Evolutionary conservation across 371 early-diverging fungal species (phyloP).

Genomic region (Mortierella sp.): DNA sequence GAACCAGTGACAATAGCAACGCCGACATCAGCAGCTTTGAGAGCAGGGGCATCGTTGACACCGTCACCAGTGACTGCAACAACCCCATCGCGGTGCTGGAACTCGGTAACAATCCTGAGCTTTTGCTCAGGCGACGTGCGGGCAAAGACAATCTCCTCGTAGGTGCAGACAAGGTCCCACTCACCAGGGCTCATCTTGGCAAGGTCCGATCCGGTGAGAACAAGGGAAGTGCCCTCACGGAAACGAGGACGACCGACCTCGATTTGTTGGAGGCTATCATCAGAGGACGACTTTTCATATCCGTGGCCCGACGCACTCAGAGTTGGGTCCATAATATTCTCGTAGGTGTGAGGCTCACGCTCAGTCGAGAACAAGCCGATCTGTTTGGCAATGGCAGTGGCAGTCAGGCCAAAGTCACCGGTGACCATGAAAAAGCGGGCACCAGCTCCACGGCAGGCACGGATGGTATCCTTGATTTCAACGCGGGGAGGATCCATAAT

Average conservation of each 20-base stretch:
- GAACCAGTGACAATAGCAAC: slow-evolving; percentile 83
- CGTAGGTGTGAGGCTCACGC: slow-evolving; percentile 59
- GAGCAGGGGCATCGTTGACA: slow-evolving; percentile 93
- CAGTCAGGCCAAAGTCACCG: slow-evolving; percentile 80
- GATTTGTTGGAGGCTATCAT: background rate
- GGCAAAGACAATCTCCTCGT: slow-evolving; percentile 86
- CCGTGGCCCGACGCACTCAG: background rate
- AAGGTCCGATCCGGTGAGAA: slow-evolving; percentile 70
- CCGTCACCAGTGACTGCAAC: slow-evolving; percentile 94
- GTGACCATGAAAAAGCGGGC: slow-evolving; percentile 86
- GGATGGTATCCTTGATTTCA: slow-evolving; percentile 72
- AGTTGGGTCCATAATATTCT: slow-evolving; percentile 45
- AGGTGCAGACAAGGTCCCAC: slow-evolving; percentile 74
- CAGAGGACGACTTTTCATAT: background rate
- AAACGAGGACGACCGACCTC: slow-evolving; percentile 46
- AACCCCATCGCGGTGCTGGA: slow-evolving; percentile 73
- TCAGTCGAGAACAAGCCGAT: slow-evolving; percentile 71
- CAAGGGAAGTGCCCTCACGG: slow-evolving; percentile 58
- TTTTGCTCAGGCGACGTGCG: slow-evolving; percentile 90
- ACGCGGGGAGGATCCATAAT: slow-evolving; percentile 82
- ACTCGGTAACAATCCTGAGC: slow-evolving; percentile 80
- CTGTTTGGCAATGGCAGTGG: slow-evolving; percentile 79
- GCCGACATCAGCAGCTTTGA: slow-evolving; percentile 84
- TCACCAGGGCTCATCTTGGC: slow-evolving; percentile 62
- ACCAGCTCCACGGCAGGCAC: slow-evolving; percentile 72